Percentiles rank a stretch among this genome's conserved stretches.
Conservation (phyloP, 192 early-diverging fungal genomes). For the Lobosporangium transversale region DNA sequence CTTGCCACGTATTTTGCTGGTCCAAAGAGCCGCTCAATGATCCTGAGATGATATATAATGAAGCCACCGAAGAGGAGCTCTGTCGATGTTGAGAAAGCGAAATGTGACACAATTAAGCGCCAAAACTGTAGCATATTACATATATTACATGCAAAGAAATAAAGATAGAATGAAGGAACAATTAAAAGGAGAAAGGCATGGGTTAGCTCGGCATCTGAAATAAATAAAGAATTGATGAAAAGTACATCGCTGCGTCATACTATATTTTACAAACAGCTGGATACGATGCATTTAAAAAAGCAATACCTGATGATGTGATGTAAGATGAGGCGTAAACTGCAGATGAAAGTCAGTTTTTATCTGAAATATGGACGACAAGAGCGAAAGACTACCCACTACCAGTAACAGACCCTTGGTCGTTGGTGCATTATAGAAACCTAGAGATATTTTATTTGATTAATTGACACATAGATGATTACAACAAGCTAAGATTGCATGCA, state of each 20-base stretch:
- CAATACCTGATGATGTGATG: slow-evolving; percentile 66
- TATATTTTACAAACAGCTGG: background rate
- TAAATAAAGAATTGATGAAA: too few relatives aligned
- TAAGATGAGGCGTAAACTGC: slow-evolving; percentile 67
- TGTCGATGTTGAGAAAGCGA: slow-evolving; percentile 63
- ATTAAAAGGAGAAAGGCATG: too few relatives aligned
- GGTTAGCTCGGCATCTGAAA: too few relatives aligned
- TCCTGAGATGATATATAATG: slow-evolving; percentile 65
- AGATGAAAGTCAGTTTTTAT: slow-evolving; percentile 63
- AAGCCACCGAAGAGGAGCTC: slow-evolving; percentile 71
- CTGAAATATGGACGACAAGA: slow-evolving; percentile 61
- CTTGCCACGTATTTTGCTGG: slow-evolving; percentile 68
- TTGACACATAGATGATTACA: too few relatives aligned
- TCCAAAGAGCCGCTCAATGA: slow-evolving; percentile 72
- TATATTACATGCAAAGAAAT: too few relatives aligned
- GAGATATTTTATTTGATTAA: too few relatives aligned
- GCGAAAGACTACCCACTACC: slow-evolving; percentile 57
- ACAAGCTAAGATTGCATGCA: too few relatives aligned
- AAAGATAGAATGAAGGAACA: too few relatives aligned
- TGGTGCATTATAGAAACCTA: slow-evolving; percentile 74
- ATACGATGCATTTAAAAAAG: background rate
- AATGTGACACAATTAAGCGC: slow-evolving; percentile 66
- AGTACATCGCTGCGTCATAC: background rate
- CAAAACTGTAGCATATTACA: slow-evolving; percentile 59
- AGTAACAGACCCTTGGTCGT: slow-evolving; percentile 66